phyloP scores from a whole-genome alignment of 1,284 basidiomycete genomes.

The Dichomitus squalens region DNA sequence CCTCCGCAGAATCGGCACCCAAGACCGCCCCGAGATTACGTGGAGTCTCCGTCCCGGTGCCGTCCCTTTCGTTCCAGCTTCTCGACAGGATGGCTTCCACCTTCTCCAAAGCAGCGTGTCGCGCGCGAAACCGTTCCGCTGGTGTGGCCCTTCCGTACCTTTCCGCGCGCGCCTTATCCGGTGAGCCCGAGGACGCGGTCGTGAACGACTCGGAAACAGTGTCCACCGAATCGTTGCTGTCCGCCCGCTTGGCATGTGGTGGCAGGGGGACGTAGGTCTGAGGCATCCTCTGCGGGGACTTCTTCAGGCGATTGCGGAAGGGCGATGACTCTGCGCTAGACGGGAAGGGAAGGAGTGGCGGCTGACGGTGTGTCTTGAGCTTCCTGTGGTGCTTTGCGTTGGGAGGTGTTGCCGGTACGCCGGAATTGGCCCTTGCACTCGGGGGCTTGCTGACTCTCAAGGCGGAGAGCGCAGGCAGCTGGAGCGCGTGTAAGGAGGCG shows the following conservation, averaged over 20 bases:
- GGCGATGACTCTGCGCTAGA: conserved; percentile 23
- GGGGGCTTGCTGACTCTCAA: neutral
- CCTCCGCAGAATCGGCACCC: neutral
- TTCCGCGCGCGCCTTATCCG: neutral
- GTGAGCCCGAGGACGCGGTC: neutral
- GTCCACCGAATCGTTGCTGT: conserved; percentile 6
- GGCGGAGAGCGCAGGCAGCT: neutral
- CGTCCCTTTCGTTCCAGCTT: conserved; percentile 33
- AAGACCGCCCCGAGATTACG: conserved; percentile 8
- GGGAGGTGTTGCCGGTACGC: neutral
- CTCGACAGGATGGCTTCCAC: conserved; percentile 38
- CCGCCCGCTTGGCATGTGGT: neutral
- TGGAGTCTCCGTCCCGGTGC: conserved; percentile 15
- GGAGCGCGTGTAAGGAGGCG: neutral
- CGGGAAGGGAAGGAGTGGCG: conserved; percentile 32
- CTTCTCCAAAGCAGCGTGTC: conserved; percentile 31
- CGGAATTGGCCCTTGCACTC: too few species aligned
- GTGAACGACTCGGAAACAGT: neutral
- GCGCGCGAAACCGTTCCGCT: conserved; percentile 29
- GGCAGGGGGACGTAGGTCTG: neutral
- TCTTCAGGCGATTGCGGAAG: conserved; percentile 28
- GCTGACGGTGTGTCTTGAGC: conserved; percentile 25
- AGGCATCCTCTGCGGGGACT: conserved; percentile 13
- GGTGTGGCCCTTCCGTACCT: conserved; percentile 21
- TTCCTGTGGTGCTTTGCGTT: conserved; percentile 14